phyloP scores from a whole-genome alignment of 345 rosid genomes.

The Brassica carinata region DNA sequence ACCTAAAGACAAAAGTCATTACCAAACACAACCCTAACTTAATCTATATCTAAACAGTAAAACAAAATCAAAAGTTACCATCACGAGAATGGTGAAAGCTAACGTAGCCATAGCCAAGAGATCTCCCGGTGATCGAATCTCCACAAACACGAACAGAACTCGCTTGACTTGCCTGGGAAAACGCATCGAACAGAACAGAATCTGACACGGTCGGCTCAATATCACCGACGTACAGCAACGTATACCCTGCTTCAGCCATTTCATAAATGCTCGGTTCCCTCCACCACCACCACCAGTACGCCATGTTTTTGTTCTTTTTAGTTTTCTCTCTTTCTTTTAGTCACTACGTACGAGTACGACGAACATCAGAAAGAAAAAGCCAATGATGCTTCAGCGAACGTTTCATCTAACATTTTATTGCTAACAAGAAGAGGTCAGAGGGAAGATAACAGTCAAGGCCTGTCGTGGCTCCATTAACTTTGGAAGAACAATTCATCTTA shows the following conservation, averaged over 20 bases:
- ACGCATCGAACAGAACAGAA: not conserved
- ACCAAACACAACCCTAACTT: not conserved
- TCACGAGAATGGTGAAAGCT: not conserved
- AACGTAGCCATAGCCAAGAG: constrained; percentile 8
- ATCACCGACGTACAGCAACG: not conserved
- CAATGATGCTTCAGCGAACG: not conserved
- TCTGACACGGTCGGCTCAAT: not conserved
- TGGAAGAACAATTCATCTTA: not conserved
- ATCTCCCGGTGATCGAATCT: not conserved
- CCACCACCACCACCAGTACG: not conserved
- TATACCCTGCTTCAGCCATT: no score
- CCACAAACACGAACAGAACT: not conserved
- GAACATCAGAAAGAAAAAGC: not conserved
- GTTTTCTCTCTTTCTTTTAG: not conserved
- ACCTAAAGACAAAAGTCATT: not conserved
- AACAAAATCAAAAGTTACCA: not conserved
- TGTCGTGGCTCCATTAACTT: not conserved
- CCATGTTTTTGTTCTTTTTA: not conserved
- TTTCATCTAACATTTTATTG: not conserved
- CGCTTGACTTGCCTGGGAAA: not conserved
- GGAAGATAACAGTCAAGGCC: not conserved
- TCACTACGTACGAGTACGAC: not conserved
- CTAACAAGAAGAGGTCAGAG: not conserved
- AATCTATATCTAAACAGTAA: not conserved
- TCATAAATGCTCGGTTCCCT: not conserved